Base-by-base conservation (phyloP, 495 filamentous ascomycete species). In the Neurospora sp. region DNA sequence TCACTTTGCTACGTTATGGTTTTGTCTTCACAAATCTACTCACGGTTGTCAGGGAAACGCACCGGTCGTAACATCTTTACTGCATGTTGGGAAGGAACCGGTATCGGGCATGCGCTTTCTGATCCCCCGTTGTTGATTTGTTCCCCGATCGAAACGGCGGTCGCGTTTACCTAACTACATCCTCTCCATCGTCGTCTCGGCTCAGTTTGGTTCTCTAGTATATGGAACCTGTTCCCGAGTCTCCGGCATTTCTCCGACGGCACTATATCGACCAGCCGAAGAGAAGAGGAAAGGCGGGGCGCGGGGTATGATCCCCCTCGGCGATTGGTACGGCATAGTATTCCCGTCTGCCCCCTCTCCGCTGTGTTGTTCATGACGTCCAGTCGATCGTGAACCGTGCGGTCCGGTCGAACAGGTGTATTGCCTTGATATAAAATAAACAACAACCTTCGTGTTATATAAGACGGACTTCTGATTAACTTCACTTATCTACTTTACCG, bases 231-330 rank as follows among this genome's bases (percentile, higher is more conserved):
- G 53, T 71, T 76, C 47, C 76, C 77, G 76, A 78, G 74, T 74
- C 72, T 77, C 79, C 79, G 79, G 75, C 47, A 77, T 78, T 77
- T 78, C 78, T 79, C 75, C 79, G 69, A 74, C 69, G 71, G 75
- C 27, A 61, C 53, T 35, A 35, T 14, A 27, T 70, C 39, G 22
- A 39, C 39, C 22, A 31, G 16, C 69, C 41, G 5, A 42, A 31
- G 22, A 42, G 39, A 42, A 45, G 38, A 22, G 14, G 53, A 65
- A 27, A 65, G 53, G 53, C 53, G 53, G 53, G 53, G 53, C 27
- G 53, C 53, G 53, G 53, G 53, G 53, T 65, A 35, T 65, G 6
- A 65, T 65, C 14, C 12, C 10, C 22, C 27, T 65, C 53, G 53
- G 22, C 53, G 53, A 37, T 65, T 35, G 53, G 53, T 18, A 65